Evolutionary conservation across 805 yeast genomes (phyloP).

Genomic region (Blastobotrys peoriensis): DNA sequence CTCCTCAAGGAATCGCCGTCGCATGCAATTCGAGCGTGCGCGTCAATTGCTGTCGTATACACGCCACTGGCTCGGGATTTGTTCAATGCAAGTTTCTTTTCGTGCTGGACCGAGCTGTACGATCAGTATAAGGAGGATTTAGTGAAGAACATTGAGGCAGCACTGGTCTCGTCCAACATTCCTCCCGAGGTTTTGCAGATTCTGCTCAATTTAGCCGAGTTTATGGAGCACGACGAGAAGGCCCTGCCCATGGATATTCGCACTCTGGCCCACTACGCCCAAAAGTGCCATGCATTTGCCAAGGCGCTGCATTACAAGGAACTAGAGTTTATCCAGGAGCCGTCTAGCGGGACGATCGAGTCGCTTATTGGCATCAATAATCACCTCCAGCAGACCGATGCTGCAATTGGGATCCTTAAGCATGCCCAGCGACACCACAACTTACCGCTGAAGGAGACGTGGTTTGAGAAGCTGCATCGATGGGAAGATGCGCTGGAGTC

Average conservation of each 20-base stretch:
- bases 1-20: conserved; percentile 88
- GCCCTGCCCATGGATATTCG: conserved; percentile 88
- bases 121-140: conserved; percentile 86
- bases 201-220: conserved; percentile 83
- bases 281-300: conserved; percentile 94
- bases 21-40: conserved; percentile 89
- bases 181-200: conserved; percentile 96
- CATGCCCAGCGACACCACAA: conserved; percentile 56
- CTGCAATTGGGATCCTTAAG: conserved; percentile 93
- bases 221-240: conserved; percentile 96
- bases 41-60: conserved; percentile 79
- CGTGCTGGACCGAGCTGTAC: conserved; percentile 91
- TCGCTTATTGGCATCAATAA: conserved; percentile 88
- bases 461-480: conserved; percentile 94
- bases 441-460: conserved; percentile 86
- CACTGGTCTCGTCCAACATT: conserved; percentile 81
- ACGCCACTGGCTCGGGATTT: conserved; percentile 84
- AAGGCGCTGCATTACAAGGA: conserved; percentile 96
- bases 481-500: conserved; percentile 98
- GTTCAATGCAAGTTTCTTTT: conserved; percentile 90
- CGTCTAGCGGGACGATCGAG: conserved; percentile 86
- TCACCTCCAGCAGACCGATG: conserved; percentile 92
- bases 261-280: conserved; percentile 87
- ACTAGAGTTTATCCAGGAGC: conserved; percentile 88
- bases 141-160: conserved; percentile 77